A percentile compares a stretch with the other conserved stretches of the same genome.
Conservation (phyloP, 1,284 basidiomycete species). For the Ganoderma meredithae region DNA sequence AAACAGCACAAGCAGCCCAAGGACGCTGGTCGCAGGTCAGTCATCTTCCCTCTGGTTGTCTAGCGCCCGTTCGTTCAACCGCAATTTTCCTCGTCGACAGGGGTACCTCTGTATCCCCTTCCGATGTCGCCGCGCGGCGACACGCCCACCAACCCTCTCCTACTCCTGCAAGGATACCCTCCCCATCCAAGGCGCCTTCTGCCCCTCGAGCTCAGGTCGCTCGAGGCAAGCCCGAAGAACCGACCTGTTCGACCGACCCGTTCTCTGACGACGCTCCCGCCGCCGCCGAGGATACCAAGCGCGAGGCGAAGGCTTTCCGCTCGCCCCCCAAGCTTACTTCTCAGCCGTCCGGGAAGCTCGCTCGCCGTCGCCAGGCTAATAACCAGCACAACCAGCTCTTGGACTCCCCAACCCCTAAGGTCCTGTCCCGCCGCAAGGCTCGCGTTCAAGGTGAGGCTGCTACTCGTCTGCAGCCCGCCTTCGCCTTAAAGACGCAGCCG, state of each 20-base stretch:
- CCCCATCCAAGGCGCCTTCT: constrained; percentile 60
- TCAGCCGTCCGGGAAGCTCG: constrained; percentile 60
- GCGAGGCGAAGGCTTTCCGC: constrained; percentile 41
- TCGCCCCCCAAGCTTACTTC: constrained; percentile 50
- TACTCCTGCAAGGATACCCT: constrained; percentile 52
- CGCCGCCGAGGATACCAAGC: constrained; percentile 25
- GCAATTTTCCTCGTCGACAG: constrained; percentile 38
- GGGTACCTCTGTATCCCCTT: constrained; percentile 54
- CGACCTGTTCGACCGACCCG: constrained; percentile 64
- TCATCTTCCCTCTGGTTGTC: constrained; percentile 13
- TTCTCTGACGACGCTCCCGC: constrained; percentile 52
- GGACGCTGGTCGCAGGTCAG: constrained; percentile 43
- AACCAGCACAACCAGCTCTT: constrained; percentile 37
- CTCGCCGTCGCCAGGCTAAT: constrained; percentile 57
- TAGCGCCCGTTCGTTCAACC: constrained; percentile 26
- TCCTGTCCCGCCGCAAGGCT: constrained; percentile 50
- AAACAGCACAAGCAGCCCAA: constrained; percentile 43
- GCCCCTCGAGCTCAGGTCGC: constrained; percentile 42
- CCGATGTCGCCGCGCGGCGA: constrained; percentile 53
- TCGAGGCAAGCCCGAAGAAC: constrained; percentile 29
- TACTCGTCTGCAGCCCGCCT: constrained; percentile 18
- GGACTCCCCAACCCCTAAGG: constrained; percentile 49
- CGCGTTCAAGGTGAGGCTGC: constrained; percentile 28
- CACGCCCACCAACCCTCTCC: constrained; percentile 65
- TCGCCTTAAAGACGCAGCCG: constrained; percentile 28